A percentile compares a stretch with the other conserved stretches of the same genome.
Evolutionary conservation across 2,329 filamentous ascomycete genomes (phyloP).

Genomic region (Byssoonygena ceratinophila): DNA sequence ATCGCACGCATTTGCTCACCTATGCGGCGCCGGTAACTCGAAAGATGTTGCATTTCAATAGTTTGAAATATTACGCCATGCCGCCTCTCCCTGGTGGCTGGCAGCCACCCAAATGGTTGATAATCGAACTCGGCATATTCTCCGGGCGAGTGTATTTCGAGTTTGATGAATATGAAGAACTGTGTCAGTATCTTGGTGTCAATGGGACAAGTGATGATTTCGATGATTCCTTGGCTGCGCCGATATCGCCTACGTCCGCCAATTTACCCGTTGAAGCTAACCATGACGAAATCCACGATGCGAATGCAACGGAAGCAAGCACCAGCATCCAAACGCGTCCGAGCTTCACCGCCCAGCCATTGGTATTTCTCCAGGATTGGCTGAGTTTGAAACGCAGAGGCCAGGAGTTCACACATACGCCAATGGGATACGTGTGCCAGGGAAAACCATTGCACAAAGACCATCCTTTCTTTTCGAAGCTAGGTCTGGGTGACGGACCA

Average conservation of each 20-base stretch:
- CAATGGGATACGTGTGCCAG: slow-evolving; percentile 30
- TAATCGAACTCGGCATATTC: slow-evolving; percentile 50
- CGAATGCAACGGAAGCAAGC: not conserved
- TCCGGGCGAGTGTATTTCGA: slow-evolving; percentile 48
- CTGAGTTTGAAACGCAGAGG: slow-evolving; percentile 26
- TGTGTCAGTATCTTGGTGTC: slow-evolving; percentile 13
- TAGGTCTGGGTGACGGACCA: not conserved
- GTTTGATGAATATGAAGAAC: slow-evolving; percentile 20
- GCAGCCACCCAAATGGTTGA: slow-evolving; percentile 44
- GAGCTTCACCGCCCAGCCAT: slow-evolving; percentile 14
- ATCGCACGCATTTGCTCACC: slow-evolving; percentile 39
- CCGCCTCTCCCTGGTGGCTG: slow-evolving; percentile 38
- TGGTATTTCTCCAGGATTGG: slow-evolving; percentile 30
- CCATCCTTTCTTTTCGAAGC: slow-evolving; percentile 24
- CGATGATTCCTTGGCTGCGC: not conserved
- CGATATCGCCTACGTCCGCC: not conserved
- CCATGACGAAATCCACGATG: not conserved
- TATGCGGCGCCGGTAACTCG: slow-evolving; percentile 53
- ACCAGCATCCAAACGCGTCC: not conserved
- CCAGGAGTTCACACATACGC: slow-evolving; percentile 28
- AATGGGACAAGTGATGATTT: not conserved
- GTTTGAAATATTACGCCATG: slow-evolving; percentile 43
- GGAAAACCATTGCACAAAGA: slow-evolving; percentile 21
- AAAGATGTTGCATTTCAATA: slow-evolving; percentile 51
- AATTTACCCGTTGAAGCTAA: not conserved